A percentile compares a stretch with the other conserved stretches of the same genome.
Evolutionary conservation across 805 yeast species (phyloP).

Genomic region (Candida nemodendra): DNA sequence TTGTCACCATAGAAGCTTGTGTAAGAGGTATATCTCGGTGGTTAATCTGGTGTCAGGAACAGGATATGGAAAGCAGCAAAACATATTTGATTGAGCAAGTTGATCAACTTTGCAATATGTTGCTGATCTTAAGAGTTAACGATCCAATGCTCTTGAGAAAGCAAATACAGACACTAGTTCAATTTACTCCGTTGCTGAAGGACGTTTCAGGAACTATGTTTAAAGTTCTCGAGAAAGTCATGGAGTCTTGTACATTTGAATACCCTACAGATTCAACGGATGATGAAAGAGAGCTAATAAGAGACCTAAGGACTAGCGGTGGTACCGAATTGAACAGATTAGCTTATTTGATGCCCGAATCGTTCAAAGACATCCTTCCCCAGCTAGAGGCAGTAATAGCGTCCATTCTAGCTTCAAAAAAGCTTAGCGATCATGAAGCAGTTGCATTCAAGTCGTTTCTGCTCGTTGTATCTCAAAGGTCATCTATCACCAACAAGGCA

Average conservation of each 20-base stretch:
- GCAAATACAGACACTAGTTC: constrained; percentile 88
- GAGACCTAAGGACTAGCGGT: constrained; percentile 86
- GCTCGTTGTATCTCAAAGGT: constrained; percentile 86
- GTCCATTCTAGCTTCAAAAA: constrained; percentile 61
- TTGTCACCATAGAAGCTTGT: constrained; percentile 84
- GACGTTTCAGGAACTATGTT: constrained; percentile 75
- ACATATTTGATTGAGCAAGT: constrained; percentile 51
- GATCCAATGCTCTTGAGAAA: constrained; percentile 82
- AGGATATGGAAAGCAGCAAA: constrained; percentile 52
- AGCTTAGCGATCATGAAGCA: constrained; percentile 84
- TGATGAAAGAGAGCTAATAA: constrained; percentile 73
- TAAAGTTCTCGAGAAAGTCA: constrained; percentile 78
- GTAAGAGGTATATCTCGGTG: constrained; percentile 92
- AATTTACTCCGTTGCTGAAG: constrained; percentile 86
- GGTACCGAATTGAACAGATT: constrained; percentile 93
- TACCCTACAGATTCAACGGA: constrained; percentile 59
- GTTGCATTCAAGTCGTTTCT: constrained; percentile 92
- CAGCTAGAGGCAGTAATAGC: constrained; percentile 83
- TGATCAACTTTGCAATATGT: constrained; percentile 68
- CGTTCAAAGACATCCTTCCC: constrained; percentile 73
- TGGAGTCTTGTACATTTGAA: constrained; percentile 79
- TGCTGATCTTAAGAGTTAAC: constrained; percentile 70
- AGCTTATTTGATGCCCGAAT: constrained; percentile 93
- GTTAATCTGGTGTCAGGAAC: constrained; percentile 83
- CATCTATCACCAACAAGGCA: constrained; percentile 63